Base-by-base conservation (phyloP, 2,329 filamentous ascomycete genomes). In the Neofusicoccum kwambonambiense region DNA sequence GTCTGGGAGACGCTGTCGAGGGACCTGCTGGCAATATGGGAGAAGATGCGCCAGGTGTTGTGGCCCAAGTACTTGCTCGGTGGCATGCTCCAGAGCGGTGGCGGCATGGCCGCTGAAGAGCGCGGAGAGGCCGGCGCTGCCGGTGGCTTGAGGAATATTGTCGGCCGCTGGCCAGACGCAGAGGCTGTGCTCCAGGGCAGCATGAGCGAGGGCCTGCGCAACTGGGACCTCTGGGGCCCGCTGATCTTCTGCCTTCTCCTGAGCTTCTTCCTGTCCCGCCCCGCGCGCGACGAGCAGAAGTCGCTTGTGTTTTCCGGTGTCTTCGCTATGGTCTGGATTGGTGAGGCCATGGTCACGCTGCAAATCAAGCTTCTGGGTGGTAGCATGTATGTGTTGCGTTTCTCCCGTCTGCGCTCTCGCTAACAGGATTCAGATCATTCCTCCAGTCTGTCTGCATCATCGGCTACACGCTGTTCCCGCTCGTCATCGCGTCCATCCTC, bases 141-240 rank as follows among this genome's bases (percentile, higher is more conserved):
- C 31, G 82, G 80, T 9, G 78, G 78, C 17, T 72, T 88, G 58
- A 81, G 86, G 67, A 81, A 81, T 27, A 70, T 88, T 47, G 82
- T 87, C 41, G 87, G 86, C 41, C 81, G 87, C 72, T 90, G 87
- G 87, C 88, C 88, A 37, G 87, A 89, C 77, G 87, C 87, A 66
- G 87, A 89, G 75, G 82, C 84, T 41, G 84, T 90, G 64, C 75
- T 90, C 66, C 85, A 89, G 75, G 84, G 86, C 64, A 87, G 82
- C 54, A 96, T 97, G 92, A 94, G 90, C 69, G 91, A 96, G 60
- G 93, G 93, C 0, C 80, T 98, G 74, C 84, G 94, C 67, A 93
- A 99, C 80, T 99, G 95, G 95, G 95, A 99, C 83, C 86, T 99
- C 60, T 99, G 95, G 86, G 95, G 95, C 0, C 95, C 95, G 41